phyloP scores from a whole-genome alignment of 331 rosid genomes.

The Malus hybrid region DNA sequence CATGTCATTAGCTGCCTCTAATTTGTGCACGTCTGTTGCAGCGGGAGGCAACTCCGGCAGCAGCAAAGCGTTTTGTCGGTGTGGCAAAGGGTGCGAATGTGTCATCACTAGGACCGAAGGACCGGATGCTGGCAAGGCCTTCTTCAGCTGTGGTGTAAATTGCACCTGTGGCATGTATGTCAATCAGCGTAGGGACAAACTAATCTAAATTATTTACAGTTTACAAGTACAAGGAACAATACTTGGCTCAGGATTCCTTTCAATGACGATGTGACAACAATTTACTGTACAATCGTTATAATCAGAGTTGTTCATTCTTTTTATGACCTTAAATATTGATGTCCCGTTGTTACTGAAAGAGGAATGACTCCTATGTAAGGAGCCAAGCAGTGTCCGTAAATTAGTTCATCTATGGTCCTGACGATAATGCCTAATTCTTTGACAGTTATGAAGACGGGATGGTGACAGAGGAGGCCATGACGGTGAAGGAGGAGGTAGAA shows the following conservation, averaged over 20 bases:
- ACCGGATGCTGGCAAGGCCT: conserved; percentile 39
- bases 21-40: background rate
- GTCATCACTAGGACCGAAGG: conserved; percentile 35
- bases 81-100: conserved; percentile 37
- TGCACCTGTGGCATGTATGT: conserved; percentile 22
- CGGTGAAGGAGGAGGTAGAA: background rate
- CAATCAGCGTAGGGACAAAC: background rate
- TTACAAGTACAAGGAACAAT: too few species aligned
- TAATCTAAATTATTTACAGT: background rate
- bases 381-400: background rate
- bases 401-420: background rate
- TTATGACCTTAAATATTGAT: too few species aligned
- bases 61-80: conserved; percentile 24
- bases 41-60: background rate
- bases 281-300: too few species aligned
- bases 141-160: conserved; percentile 37
- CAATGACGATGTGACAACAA: background rate
- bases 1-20: background rate
- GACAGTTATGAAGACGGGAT: conserved; percentile 17
- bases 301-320: too few species aligned
- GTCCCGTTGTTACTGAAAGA: too few species aligned
- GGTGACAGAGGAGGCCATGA: background rate
- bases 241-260: too few species aligned
- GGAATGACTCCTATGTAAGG: too few species aligned
- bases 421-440: background rate